These are phyloP conservation scores for Obba rivulosa DNA, from an alignment of 768 basidiomycete genomes.

Conservation along the genomic window DNA sequence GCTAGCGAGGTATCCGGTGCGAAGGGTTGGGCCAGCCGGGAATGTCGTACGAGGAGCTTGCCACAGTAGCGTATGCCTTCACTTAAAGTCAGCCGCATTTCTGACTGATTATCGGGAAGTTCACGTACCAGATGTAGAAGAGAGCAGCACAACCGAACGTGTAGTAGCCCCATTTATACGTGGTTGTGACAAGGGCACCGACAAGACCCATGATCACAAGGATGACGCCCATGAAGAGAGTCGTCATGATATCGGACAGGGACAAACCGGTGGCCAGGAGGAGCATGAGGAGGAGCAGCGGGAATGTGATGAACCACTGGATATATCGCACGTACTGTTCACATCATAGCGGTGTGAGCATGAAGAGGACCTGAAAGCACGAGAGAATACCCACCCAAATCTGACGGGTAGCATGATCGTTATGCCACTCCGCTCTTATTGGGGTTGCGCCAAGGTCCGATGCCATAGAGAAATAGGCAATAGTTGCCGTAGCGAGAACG, in stretches of 20 bases:
- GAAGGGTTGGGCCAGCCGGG: slow-evolving; percentile 19
- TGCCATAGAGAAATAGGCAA: slow-evolving; percentile 52
- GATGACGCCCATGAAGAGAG: slow-evolving; percentile 40
- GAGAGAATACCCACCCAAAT: slow-evolving; percentile 35
- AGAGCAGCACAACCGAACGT: slow-evolving; percentile 41
- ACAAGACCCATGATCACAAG: slow-evolving; percentile 40
- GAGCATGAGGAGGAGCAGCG: slow-evolving; percentile 40
- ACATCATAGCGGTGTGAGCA: too few relatives aligned
- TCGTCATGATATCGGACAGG: slow-evolving; percentile 38
- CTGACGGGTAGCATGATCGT: slow-evolving; percentile 28
- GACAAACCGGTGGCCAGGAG: slow-evolving; percentile 42
- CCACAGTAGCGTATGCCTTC: slow-evolving; percentile 27
- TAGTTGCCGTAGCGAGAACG: slow-evolving; percentile 38
- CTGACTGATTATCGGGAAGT: neutral
- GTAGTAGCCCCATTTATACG: slow-evolving; percentile 51
- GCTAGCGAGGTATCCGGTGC: slow-evolving; percentile 26
- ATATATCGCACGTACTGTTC: slow-evolving; percentile 44
- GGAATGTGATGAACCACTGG: slow-evolving; percentile 51
- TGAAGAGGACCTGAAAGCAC: neutral
- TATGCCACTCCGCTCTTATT: slow-evolving; percentile 37
- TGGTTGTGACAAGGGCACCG: slow-evolving; percentile 40
- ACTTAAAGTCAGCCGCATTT: neutral
- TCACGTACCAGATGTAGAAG: slow-evolving; percentile 31
- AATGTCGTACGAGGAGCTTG: slow-evolving; percentile 23
- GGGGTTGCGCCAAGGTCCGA: slow-evolving; percentile 48